A percentile compares a stretch with the other conserved stretches of the same genome.
Conservation (phyloP, 768 basidiomycete genomes). For the Asterophora parasitica region DNA sequence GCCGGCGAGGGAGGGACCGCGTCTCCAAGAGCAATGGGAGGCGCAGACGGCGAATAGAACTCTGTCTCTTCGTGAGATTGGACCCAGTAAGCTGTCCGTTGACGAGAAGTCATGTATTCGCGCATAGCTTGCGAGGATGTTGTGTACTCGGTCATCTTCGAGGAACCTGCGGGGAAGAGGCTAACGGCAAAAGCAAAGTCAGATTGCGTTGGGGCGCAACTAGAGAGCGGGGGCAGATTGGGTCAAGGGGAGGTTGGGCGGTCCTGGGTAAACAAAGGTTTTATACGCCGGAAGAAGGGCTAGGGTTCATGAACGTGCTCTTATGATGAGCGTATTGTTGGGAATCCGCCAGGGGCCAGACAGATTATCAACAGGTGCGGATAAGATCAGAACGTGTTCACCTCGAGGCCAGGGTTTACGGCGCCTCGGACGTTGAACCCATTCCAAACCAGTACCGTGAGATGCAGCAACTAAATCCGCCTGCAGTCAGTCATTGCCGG, state of each 20-base stretch:
- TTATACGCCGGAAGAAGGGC: conserved; percentile 28
- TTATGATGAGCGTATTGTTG: conserved; percentile 30
- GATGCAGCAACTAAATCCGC: conserved; percentile 3
- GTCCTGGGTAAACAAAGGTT: conserved; percentile 24
- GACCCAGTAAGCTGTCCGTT: conserved; percentile 67
- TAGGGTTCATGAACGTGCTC: conserved; percentile 13
- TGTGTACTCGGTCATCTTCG: conserved; percentile 60
- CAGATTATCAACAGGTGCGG: conserved; percentile 31
- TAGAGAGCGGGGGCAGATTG: conserved; percentile 16
- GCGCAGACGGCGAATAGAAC: conserved; percentile 55
- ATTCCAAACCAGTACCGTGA: conserved; percentile 18
- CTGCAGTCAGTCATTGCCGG: neutral
- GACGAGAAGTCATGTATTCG: conserved; percentile 53
- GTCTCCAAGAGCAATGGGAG: conserved; percentile 48
- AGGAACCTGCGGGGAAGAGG: neutral
- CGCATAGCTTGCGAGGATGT: conserved; percentile 53
- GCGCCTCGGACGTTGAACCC: conserved; percentile 14
- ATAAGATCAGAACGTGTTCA: conserved; percentile 46
- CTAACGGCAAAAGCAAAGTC: conserved; percentile 8
- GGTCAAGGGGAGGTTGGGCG: conserved; percentile 22
- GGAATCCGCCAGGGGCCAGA: conserved; percentile 26
- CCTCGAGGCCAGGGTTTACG: conserved; percentile 31
- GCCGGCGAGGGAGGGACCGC: conserved; percentile 33
- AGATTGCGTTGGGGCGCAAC: conserved; percentile 10
- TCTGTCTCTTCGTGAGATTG: conserved; percentile 33